These are phyloP conservation scores for Draba incana DNA, from an alignment of 345 rosid genomes.

Conservation along the genomic window DNA sequence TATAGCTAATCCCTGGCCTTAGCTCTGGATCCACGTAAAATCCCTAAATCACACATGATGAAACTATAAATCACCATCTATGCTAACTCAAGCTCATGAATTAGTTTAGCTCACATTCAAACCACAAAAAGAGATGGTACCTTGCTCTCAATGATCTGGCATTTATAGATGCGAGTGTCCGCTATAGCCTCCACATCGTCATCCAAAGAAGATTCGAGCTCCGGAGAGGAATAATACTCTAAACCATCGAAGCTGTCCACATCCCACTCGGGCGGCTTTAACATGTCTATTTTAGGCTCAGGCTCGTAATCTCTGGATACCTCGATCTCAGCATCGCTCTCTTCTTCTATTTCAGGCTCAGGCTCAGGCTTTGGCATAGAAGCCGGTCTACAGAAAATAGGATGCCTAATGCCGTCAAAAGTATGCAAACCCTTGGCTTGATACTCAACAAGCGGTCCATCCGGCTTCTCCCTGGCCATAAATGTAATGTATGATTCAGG, in stretches of 20 bases:
- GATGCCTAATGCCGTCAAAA: slow-evolving; percentile 16
- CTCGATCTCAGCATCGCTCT: neutral
- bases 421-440: slow-evolving; percentile 16
- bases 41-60: slow-evolving; percentile 2
- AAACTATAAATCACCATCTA: neutral
- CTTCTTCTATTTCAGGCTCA: too few relatives aligned
- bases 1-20: neutral
- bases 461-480: slow-evolving; percentile 22
- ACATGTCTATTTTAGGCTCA: neutral
- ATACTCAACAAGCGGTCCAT: slow-evolving; percentile 23
- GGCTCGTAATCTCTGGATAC: neutral
- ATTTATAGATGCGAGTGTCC: neutral
- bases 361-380: neutral
- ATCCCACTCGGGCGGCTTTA: slow-evolving; percentile 4
- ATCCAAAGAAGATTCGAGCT: neutral
- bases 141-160: slow-evolving; percentile 12
- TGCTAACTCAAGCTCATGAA: too few relatives aligned
- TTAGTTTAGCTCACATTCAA: too few relatives aligned
- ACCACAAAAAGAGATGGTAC: neutral
- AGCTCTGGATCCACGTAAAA: neutral
- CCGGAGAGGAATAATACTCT: slow-evolving; percentile 7
- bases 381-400: slow-evolving; percentile 28
- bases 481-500: slow-evolving; percentile 13
- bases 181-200: neutral
- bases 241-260: slow-evolving; percentile 15